A percentile compares a stretch with the other conserved stretches of the same genome.
These are phyloP conservation scores for Trametes cinnabarina DNA, from an alignment of 768 basidiomycete genomes.

Conservation along the genomic window DNA sequence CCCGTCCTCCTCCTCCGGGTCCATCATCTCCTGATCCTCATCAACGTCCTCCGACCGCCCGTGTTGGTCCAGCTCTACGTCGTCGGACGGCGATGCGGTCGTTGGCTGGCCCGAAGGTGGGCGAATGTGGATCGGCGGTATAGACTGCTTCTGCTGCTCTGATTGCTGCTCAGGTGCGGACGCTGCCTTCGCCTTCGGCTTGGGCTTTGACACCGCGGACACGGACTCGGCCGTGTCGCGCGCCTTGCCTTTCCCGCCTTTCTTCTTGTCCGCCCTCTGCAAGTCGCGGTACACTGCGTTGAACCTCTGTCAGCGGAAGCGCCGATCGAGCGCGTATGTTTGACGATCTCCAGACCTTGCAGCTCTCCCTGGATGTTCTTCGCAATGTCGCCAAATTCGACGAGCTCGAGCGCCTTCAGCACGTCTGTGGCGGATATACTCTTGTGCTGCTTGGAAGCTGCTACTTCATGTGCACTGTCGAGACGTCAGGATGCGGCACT, in stretches of 20 bases:
- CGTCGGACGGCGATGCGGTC: constrained; percentile 16
- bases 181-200: constrained; percentile 35
- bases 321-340: background rate
- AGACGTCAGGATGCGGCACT: background rate
- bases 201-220: constrained; percentile 26
- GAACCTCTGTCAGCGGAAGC: background rate
- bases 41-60: constrained; percentile 30
- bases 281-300: constrained; percentile 61
- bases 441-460: constrained; percentile 80
- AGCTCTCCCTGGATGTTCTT: constrained; percentile 64
- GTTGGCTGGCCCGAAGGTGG: constrained; percentile 16
- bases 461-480: constrained; percentile 82
- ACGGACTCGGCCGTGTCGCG: constrained; percentile 22
- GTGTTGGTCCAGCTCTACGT: constrained; percentile 24
- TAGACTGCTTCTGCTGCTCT: constrained; percentile 1
- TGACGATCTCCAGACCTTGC: constrained; percentile 45
- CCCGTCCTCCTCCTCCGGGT: constrained; percentile 31
- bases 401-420: constrained; percentile 76
- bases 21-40: constrained; percentile 36
- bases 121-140: constrained; percentile 30
- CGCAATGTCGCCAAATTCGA: constrained; percentile 73
- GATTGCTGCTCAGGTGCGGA: background rate
- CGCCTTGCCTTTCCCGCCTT: constrained; percentile 27
- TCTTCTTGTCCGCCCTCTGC: constrained; percentile 58
- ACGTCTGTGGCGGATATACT: constrained; percentile 89